Evolutionary conservation across 1,284 basidiomycete species (phyloP), one percentile per base, ranked within the genome.

Genomic region (Apiotrichum brassicae): DNA sequence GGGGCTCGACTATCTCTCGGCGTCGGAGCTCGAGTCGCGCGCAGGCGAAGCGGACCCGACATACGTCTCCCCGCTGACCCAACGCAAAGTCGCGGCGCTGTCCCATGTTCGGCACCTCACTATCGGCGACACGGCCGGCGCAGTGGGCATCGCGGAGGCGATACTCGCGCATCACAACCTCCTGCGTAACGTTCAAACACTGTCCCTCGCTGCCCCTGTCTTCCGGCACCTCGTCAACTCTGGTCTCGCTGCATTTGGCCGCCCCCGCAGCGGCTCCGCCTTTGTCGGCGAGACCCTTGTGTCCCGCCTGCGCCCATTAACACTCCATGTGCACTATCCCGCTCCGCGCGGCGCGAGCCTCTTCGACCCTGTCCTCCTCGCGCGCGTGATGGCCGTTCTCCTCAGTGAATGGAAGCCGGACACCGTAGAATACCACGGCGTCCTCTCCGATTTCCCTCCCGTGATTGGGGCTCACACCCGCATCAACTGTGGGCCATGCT

Each of bases 271-370:
- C 28, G 54, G 54, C 6, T 18, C 33, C 2, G 54, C 51, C 4
- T 56, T 56, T 16, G 42, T 56, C 6, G 51, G 51, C 30, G 54
- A 56, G 39, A 50, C 48, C 23, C 54, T 56, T 12, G 48, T 56
- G 14, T 43, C 51, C 2, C 41, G 35, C n/a, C 48, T 56, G 9
- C 39, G 35, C n/a, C 54, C 54, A 2, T 36, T 39, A 6, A 43
- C 20, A 5, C 20, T 56, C 3, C 41, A 33, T 14, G 48, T 56
- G 28, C 25, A 48, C 37, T 56, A 48, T 23, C 54, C 54, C 3
- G 20, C 48, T 0, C 37, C 51, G 1, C 41, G 38, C 5, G 23
- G 37, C 5, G 43, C 38, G 14, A 37, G 42, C 24, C 39, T 49
- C 11, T 53, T 56, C 22, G 54, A 56, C 23, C 54, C 54, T 4